Conservation (phyloP, 2,329 filamentous ascomycete species). For the Hymenoscyphus salicellus region DNA sequence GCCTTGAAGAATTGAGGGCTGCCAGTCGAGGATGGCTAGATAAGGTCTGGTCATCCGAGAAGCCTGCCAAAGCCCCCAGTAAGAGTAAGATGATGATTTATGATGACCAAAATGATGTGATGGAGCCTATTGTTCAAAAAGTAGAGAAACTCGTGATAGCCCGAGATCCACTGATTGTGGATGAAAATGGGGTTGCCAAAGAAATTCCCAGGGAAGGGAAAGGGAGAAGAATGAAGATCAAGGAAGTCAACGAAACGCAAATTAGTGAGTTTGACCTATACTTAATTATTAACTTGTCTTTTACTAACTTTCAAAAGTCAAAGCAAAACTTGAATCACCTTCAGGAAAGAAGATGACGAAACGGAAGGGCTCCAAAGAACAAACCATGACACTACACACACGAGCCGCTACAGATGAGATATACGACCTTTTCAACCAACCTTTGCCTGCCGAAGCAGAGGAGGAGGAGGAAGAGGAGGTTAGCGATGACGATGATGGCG, state of each 20-base stretch:
- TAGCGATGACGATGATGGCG: conserved; percentile 57
- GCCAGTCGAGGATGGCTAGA: conserved; percentile 67
- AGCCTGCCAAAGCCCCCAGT: background rate
- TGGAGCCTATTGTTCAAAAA: conserved; percentile 25
- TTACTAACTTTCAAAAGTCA: conserved; percentile 58
- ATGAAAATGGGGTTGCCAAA: conserved; percentile 58
- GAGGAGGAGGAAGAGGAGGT: conserved; percentile 35
- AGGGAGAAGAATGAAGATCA: conserved; percentile 71
- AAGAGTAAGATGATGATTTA: conserved; percentile 5
- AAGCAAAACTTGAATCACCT: conserved; percentile 88
- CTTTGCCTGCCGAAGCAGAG: conserved; percentile 47
- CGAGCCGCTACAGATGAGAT: conserved; percentile 95
- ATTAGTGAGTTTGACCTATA: conserved; percentile 66
- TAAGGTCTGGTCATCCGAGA: conserved; percentile 49
- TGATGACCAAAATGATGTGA: conserved; percentile 16
- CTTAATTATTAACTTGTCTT: background rate
- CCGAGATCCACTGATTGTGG: conserved; percentile 43
- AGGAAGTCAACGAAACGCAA: conserved; percentile 87
- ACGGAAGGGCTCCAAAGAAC: conserved; percentile 61
- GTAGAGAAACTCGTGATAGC: conserved; percentile 37
- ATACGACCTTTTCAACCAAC: conserved; percentile 94
- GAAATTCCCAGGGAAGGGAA: conserved; percentile 46
- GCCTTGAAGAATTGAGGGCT: conserved; percentile 90
- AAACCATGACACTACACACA: conserved; percentile 98
- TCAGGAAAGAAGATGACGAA: conserved; percentile 80